Evolutionary conservation across 768 basidiomycete species (phyloP), one percentile per base, ranked within the genome.

Genomic region (Lentinula detonsa): DNA sequence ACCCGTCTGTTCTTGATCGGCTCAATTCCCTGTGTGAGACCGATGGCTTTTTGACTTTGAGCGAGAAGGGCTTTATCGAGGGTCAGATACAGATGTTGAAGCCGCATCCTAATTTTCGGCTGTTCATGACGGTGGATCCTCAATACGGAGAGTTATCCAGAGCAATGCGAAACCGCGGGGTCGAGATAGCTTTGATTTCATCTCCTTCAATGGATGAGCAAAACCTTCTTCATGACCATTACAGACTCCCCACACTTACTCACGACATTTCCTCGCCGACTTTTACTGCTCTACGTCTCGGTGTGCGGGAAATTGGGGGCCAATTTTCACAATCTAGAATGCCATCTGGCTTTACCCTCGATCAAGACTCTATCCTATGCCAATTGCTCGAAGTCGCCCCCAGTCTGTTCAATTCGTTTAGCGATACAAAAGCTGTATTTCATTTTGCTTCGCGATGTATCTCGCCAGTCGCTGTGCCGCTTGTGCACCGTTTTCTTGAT

Each of bases 91-190:
- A 93, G 66, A 71, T 86, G 56, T 74, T 98, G 63, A 77, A 73
- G 45, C 95, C 97, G 1, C 95, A 98, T 70, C 85, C 89, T 2
- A 79, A 88, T 65, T 99, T 99, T 75, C 84, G 95, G 31, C 77
- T 99, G 5, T 90, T 98, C 74, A 96, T 99, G 94, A 85, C 87
- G 2, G 86, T 95, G 56, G 93, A 99, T 69, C 91, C 93, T 33
- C 87, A 88, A 63, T 82, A 88, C 63, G 97, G 97, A 49, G 97
- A 99, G 73, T 77, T 98, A 10, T 98, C 97, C 1, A 82, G 97
- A 40, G 97, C 97, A 2, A 99, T 99, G 97, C 89, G 97, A 28
- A 99, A 99, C 74, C 86, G 97, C 60, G 96, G 96, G 16, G 78
- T 97, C 39, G 97, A 99, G 72, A 81, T 98, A 51, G 80, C 82